Evolutionary conservation across 495 filamentous ascomycete genomes (phyloP).

Genomic region (Podospora bellae-mahoneyi): DNA sequence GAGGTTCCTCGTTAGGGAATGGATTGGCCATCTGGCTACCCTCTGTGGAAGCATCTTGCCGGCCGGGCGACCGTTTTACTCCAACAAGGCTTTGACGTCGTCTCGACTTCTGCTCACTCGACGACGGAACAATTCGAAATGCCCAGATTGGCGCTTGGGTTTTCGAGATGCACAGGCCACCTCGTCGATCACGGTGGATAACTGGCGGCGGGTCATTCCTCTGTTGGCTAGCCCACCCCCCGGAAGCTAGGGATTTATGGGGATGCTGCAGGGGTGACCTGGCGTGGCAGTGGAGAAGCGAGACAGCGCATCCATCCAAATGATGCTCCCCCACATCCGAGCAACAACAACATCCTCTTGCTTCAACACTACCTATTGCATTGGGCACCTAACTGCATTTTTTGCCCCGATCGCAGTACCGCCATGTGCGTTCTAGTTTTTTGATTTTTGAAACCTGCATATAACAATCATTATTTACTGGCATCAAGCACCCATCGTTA

Average conservation of each 20-base stretch:
- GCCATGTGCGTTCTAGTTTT: neutral
- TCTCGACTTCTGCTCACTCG: neutral
- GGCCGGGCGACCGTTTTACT: neutral
- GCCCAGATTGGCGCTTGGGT: neutral
- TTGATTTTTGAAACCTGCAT: neutral
- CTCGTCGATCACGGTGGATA: neutral
- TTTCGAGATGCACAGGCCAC: neutral
- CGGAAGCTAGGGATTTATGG: neutral
- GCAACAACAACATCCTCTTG: neutral
- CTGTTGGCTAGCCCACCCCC: neutral
- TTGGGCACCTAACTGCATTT: neutral
- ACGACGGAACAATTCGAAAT: neutral
- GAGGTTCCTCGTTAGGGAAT: neutral
- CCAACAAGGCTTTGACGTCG: neutral
- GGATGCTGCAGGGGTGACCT: neutral
- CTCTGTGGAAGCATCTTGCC: slow-evolving; percentile 4
- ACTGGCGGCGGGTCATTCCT: neutral
- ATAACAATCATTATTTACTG: neutral
- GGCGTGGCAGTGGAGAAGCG: neutral
- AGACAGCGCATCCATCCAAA: neutral
- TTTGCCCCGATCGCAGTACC: neutral
- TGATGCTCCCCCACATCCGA: neutral
- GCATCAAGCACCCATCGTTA: neutral
- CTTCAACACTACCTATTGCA: slow-evolving; percentile 4
- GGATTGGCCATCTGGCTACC: slow-evolving; percentile 6